Percentiles rank a stretch among this genome's conserved stretches.
Evolutionary conservation across 768 basidiomycete genomes (phyloP).

Genomic region (Tephrocybe sp.): DNA sequence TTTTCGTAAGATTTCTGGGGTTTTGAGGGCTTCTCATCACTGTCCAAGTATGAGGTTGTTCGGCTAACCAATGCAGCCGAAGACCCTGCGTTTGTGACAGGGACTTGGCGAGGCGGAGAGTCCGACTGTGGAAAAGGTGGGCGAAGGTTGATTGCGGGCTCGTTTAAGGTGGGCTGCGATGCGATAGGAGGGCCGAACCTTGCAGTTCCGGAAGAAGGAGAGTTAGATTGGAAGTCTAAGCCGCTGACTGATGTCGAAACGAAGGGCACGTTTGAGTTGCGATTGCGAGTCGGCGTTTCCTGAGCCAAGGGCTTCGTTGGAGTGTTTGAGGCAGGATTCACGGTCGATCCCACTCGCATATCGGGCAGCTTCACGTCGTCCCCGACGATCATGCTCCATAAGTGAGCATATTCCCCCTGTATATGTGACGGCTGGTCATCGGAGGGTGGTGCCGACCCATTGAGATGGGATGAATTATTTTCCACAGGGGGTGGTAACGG

Average conservation of each 20-base stretch:
- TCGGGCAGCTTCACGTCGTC: constrained; percentile 8
- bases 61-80: constrained; percentile 9
- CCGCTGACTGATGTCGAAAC: background rate
- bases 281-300: background rate
- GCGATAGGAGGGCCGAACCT: constrained; percentile 2
- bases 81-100: constrained; percentile 1
- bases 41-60: constrained; percentile 5
- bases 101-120: constrained; percentile 10
- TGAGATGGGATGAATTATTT: background rate
- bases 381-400: constrained; percentile 17
- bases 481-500: constrained; percentile 14
- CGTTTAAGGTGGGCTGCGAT: constrained; percentile 4
- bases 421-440: constrained; percentile 4
- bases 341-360: constrained; percentile 1
- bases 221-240: background rate
- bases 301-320: constrained; percentile 2
- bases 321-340: constrained; percentile 2
- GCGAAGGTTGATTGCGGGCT: constrained; percentile 4
- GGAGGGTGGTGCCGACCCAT: background rate
- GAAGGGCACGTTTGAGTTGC: constrained; percentile 1
- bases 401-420: constrained; percentile 15
- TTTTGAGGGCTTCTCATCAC: background rate
- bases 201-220: background rate
- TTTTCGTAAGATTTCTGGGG: background rate
- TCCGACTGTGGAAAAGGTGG: constrained; percentile 8